Evolutionary conservation across 2,329 filamentous ascomycete species (phyloP), one percentile per base, ranked within the genome.

Genomic region (Diplodia seriata): DNA sequence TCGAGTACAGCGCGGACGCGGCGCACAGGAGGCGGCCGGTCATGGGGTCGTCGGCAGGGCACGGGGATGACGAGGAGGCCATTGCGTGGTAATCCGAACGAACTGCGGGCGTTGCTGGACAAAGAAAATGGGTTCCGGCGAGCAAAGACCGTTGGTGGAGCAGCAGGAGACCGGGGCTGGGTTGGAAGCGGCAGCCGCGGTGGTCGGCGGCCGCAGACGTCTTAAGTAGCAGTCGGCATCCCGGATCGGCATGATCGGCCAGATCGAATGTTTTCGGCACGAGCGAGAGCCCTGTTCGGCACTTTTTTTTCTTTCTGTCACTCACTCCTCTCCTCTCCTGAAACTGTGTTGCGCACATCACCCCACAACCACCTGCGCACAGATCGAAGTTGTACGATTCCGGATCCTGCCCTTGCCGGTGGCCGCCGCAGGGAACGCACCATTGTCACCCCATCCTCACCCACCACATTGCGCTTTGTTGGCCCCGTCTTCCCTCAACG

Each of bases 191-290:
- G 43, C 43, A 47, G 43, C 1, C 18, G 3, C 26, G 12, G 40
- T 50, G 4, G 59, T 50, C 14, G 43, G 59, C 14, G 18, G 43
- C 23, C 55, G 20, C 3, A 47, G 3, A 14, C 14, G 4, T 54
- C 29, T 40, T 65, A 65, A 54, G 51, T 53, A 65, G 43, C 43
- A 47, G 20, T 55, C 62, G 62, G 62, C 62, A 54, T 65, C 49
- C 51, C 62, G 62, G 49, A 47, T 65, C 62, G 62, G 62, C 62
- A 65, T 65, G 33, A 43, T 65, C 62, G 62, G 62, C 62, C 50
- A 54, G 33, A 47, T 65, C 62, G 62, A 54, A 65, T 31, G 62
- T 65, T 65, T 53, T 54, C 62, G 62, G 62, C 62, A 33, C 50
- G 49, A 65, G 49, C 9, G 6, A 18, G 18, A 8, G 43, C 20